Evolutionary conservation across 768 basidiomycete genomes (phyloP).

Genomic region (Myochromella boudieri): DNA sequence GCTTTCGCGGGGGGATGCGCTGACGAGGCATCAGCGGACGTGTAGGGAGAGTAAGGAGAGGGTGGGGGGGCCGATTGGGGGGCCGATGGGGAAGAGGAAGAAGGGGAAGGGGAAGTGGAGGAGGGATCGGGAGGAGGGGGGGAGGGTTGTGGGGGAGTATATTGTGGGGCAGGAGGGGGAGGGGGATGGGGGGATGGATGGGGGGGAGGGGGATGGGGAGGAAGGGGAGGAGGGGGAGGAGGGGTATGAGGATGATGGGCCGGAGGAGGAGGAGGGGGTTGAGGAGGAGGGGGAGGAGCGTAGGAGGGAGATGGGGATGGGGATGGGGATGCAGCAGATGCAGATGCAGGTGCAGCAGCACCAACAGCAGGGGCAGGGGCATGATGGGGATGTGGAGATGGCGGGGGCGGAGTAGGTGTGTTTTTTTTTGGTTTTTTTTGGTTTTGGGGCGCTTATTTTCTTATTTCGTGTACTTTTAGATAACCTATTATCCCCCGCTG

Average conservation of each 20-base stretch:
- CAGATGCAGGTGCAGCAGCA: neutral
- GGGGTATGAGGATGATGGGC: neutral
- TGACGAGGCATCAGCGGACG: conserved; percentile 7
- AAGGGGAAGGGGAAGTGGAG: conserved; percentile 1
- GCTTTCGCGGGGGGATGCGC: conserved; percentile 3
- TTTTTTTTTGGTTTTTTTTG: neutral
- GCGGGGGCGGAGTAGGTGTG: neutral
- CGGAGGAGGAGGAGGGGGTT: neutral
- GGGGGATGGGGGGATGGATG: neutral
- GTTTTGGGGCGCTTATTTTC: neutral
- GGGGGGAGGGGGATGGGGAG: conserved; percentile 2
- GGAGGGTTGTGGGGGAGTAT: neutral
- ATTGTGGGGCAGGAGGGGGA: neutral
- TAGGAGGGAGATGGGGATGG: neutral
- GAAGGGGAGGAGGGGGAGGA: neutral
- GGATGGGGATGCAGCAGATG: neutral
- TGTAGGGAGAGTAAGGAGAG: conserved; percentile 4
- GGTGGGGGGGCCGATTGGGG: neutral
- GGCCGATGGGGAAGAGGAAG: neutral
- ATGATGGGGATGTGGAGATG: neutral
- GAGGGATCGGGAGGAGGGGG: neutral
- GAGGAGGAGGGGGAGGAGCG: neutral
- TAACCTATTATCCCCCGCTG: no score
- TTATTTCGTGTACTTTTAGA: no score
- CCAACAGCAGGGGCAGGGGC: neutral